phyloP scores from a whole-genome alignment of 371 early-diverging fungal genomes.

The Basidiobolus heterosporus region DNA sequence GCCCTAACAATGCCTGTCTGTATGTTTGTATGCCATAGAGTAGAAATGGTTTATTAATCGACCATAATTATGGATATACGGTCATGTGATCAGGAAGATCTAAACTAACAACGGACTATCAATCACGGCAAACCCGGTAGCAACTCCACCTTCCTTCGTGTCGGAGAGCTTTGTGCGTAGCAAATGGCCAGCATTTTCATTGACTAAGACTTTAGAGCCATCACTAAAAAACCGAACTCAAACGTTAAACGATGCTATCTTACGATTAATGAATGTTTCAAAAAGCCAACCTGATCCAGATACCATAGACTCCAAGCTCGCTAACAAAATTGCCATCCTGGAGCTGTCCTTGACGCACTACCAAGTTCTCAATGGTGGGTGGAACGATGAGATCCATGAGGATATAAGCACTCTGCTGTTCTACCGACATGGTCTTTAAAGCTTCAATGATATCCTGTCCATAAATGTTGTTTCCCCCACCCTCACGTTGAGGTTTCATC shows the following conservation, averaged over 20 bases:
- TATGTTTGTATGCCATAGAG: too few species aligned
- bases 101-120: constrained; percentile 66
- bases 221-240: constrained; percentile 18
- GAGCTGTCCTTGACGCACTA: constrained; percentile 65
- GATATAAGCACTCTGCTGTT: constrained; percentile 59
- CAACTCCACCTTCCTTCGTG: constrained; percentile 89
- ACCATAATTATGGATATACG: too few species aligned
- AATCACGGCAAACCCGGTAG: constrained; percentile 94
- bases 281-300: constrained; percentile 33
- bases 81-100: too few species aligned
- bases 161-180: constrained; percentile 76
- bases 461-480: constrained; percentile 91
- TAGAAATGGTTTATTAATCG: too few species aligned
- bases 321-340: constrained; percentile 64
- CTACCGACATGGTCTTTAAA: constrained; percentile 28
- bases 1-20: too few species aligned
- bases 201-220: constrained; percentile 40
- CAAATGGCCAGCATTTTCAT: constrained; percentile 75
- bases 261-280: background rate
- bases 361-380: constrained; percentile 51
- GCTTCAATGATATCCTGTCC: constrained; percentile 57
- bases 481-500: constrained; percentile 93
- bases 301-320: constrained; percentile 88
- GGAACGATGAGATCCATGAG: constrained; percentile 79
- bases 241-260: background rate